Base-by-base conservation (phyloP, 192 early-diverging fungal genomes). In the Gryganskiella cystojenkinii region DNA sequence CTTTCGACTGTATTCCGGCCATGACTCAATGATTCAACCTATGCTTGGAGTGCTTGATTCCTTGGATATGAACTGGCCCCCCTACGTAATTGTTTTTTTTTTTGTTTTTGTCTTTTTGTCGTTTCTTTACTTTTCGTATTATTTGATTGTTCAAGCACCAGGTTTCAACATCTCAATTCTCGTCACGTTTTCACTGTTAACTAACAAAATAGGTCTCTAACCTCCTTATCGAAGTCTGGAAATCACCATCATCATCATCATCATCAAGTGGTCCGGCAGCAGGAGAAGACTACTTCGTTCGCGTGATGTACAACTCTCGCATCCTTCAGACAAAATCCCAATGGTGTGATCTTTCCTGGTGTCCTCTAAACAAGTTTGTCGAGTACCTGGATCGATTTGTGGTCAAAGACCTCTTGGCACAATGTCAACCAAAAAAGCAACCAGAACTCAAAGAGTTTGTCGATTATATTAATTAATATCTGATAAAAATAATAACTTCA, bases 261-360 rank as follows among this genome's bases (percentile, higher is more conserved):
- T 9, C 37, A 40, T 9, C 37, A 40, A 40, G n/a, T n/a, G n/a
- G n/a, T n/a, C 37, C 37, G 13, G 37, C 7, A 40, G 7, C 37
- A 40, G 37, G n/a, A n/a, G 33, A 34, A 0, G 61, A 59, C 19
- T 19, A 52, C 22, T 73, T 65, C 43, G 57, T 73, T 15, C 45
- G 71, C 1, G 49, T 73, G 4, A 5, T 73, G 6, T 58, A 66
- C 14, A 73, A 73, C 45, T 45, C 37, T 5, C 47, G 27, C n/a
- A 22, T 67, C 5, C 17, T 74, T 27, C 17, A 42, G 13, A 61
- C 71, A 0, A 54, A 46, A 28, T 60, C 56, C 20, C 31, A 56
- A 1, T 74, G 71, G 71, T 66, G 71, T 22, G 63, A 66, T 35
- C 51, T 74, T 2, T 56, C 43, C 15, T 74, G 71, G 71, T 74